Base-by-base conservation (phyloP, 1,284 basidiomycete genomes). In the Hymenochaete sp. region DNA sequence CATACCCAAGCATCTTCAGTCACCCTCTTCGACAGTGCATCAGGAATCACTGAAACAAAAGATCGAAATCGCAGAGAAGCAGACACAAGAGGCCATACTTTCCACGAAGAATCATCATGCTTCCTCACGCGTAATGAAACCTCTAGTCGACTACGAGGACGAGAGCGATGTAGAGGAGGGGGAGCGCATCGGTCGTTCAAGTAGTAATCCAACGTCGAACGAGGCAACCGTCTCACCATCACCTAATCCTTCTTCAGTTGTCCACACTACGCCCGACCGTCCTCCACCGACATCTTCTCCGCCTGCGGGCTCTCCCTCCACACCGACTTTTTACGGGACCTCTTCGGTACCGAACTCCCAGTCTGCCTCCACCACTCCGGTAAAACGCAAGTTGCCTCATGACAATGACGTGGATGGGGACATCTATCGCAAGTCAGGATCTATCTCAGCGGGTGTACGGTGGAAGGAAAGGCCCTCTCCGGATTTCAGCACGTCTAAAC, bases 31-130 rank as follows among this genome's bases (percentile, higher is more conserved):
- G 5, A 79, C 85, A 55, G 82, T 79, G 10, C 80, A 82, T 58
- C 77, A 81, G 4, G 63, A 66, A 27, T 55, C 62, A 16, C 56
- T 85, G 42, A 79, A 78, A 60, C 70, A 67, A 56, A 83, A 77
- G 61, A 85, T 85, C 36, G 66, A 70, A n/a, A 70, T 70, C 19
- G 58, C 62, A 18, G 58, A 59, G 26, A 57, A 56, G 42, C 55
- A 44, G 29, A 48, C 49, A 22, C 14, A 41, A 21, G 57, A 57
- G 22, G 57, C 56, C 42, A 55, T 35, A 35, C 32, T n/a, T n/a
- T n/a, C 38, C 29, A 45, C 45, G 16, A 51, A 57, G 49, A 33
- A 18, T 10, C 52, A 53, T 19, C 60, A 68, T 16, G 65, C 61
- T 32, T 9, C 24, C 9, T 16, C 37, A 27, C 33, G 36, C 10